A percentile compares a stretch with the other conserved stretches of the same genome.
phyloP scores from a whole-genome alignment of 2,329 filamentous ascomycete genomes.

The Arthroderma sp. region DNA sequence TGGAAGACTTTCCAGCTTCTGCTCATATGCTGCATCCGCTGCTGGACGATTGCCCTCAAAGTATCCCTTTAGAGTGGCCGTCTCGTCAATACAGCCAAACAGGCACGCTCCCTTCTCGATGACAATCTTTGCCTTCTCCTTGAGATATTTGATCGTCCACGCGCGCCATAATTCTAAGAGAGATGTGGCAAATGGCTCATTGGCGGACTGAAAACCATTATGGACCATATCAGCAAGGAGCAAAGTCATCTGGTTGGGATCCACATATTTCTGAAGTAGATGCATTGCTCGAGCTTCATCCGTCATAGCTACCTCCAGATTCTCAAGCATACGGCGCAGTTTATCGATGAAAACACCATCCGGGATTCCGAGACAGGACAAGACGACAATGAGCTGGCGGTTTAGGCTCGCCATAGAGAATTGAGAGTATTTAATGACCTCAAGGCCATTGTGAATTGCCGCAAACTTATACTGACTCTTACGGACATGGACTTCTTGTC shows the following conservation, averaged over 20 bases:
- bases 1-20: constrained; percentile 47
- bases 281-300: constrained; percentile 51
- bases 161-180: constrained; percentile 72
- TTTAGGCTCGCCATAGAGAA: constrained; percentile 72
- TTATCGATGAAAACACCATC: constrained; percentile 54
- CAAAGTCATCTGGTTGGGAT: constrained; percentile 71
- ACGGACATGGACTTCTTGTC: constrained; percentile 61
- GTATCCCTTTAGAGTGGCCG: constrained; percentile 59
- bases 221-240: constrained; percentile 61
- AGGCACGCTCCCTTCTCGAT: constrained; percentile 77
- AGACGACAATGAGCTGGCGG: constrained; percentile 75
- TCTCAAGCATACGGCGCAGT: constrained; percentile 52
- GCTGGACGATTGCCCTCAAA: constrained; percentile 34
- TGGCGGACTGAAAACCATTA: constrained; percentile 60
- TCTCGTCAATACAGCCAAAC: constrained; percentile 81
- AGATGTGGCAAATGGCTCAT: constrained; percentile 72
- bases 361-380: constrained; percentile 62
- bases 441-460: constrained; percentile 56
- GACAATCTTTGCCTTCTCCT: constrained; percentile 79
- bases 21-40: constrained; percentile 20
- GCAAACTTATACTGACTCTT: constrained; percentile 81
- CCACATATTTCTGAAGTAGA: constrained; percentile 61
- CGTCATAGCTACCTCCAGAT: constrained; percentile 57
- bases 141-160: constrained; percentile 79
- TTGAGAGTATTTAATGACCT: constrained; percentile 71